A percentile compares a stretch with the other conserved stretches of the same genome.
These are phyloP conservation scores for Linum trigynum DNA, from an alignment of 345 rosid species.

Conservation along the genomic window DNA sequence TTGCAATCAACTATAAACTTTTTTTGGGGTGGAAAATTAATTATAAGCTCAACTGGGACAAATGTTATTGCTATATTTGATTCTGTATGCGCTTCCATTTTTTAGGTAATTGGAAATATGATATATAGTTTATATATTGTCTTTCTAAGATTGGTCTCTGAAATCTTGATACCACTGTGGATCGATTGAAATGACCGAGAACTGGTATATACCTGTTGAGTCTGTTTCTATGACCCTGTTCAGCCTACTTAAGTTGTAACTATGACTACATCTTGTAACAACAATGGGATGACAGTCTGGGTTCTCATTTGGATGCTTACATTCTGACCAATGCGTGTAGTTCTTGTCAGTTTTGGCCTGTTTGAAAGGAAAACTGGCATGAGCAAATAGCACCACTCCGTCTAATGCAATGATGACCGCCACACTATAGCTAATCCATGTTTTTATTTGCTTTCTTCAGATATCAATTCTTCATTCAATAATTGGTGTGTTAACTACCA, in stretches of 20 bases:
- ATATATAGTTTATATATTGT: no score
- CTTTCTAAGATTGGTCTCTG: neutral
- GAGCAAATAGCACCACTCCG: neutral
- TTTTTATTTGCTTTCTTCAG: slow-evolving; percentile 33
- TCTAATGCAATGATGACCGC: neutral
- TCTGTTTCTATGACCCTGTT: no score
- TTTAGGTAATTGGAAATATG: neutral
- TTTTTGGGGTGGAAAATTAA: no score
- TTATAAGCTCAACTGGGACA: no score
- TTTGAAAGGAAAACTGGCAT: neutral
- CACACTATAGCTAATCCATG: slow-evolving; percentile 9
- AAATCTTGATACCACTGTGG: neutral
- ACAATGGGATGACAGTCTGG: no score
- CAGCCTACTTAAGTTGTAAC: no score
- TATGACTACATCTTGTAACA: no score
- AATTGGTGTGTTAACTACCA: slow-evolving; percentile 52
- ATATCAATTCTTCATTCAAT: slow-evolving; percentile 70
- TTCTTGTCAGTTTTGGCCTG: neutral
- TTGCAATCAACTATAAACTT: neutral
- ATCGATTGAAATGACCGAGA: no score
- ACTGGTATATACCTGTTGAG: no score
- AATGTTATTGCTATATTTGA: neutral
- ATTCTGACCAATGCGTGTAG: neutral
- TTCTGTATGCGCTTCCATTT: neutral
- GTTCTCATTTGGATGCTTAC: neutral